Conservation (phyloP, 1,284 basidiomycete genomes). For the Hymenochaete sp. region DNA sequence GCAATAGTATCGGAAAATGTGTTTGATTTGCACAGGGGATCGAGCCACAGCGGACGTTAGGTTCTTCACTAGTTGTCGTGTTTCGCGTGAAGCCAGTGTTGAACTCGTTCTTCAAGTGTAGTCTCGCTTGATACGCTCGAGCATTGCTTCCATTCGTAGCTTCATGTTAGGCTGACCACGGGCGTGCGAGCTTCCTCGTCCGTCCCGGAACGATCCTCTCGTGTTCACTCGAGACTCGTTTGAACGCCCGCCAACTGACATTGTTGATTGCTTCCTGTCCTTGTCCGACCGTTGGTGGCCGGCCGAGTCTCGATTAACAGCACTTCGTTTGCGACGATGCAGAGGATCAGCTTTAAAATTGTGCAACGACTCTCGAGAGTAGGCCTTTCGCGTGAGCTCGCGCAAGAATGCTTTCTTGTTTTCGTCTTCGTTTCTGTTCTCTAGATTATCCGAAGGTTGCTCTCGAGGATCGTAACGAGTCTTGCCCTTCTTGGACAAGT, state of each 20-base stretch:
- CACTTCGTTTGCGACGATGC: slow-evolving; percentile 24
- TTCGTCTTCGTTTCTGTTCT: slow-evolving; percentile 12
- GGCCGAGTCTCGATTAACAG: not conserved
- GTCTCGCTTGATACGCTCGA: slow-evolving; percentile 66
- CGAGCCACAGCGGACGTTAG: no score
- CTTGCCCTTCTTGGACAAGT: no score
- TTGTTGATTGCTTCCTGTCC: slow-evolving; percentile 13
- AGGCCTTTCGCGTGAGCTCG: slow-evolving; percentile 52
- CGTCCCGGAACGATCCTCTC: not conserved
- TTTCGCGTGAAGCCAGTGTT: no score
- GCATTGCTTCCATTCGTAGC: slow-evolving; percentile 66
- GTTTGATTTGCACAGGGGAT: no score
- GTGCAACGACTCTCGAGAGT: slow-evolving; percentile 48
- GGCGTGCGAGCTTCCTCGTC: slow-evolving; percentile 20
- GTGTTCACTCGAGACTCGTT: not conserved
- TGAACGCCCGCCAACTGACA: no score
- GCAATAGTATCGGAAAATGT: no score
- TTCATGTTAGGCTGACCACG: slow-evolving; percentile 71
- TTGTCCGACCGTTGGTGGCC: not conserved
- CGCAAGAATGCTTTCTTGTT: slow-evolving; percentile 34
- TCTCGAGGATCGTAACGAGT: no score
- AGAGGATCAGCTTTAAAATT: slow-evolving; percentile 44
- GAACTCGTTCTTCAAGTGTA: no score
- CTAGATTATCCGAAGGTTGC: not conserved
- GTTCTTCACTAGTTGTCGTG: no score